These are phyloP conservation scores for Eimeria praecox DNA, from an alignment of 169 alveolate genomes.

Conservation along the genomic window DNA sequence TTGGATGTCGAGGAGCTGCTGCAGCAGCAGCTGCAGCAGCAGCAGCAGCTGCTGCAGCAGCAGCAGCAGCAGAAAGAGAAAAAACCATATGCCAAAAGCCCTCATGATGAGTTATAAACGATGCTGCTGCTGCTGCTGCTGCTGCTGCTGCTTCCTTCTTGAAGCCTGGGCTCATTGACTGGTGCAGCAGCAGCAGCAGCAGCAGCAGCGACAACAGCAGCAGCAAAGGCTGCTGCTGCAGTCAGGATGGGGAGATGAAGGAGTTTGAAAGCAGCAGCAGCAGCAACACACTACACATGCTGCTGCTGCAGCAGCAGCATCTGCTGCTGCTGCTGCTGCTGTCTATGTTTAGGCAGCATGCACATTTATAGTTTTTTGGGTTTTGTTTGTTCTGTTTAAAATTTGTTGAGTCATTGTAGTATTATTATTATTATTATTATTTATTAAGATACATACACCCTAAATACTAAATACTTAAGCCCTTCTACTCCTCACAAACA, in stretches of 20 bases:
- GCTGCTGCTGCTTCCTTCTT: not conserved
- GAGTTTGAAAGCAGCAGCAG: not conserved
- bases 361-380: not conserved
- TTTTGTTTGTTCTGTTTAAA: not conserved
- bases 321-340: not conserved
- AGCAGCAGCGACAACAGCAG: constrained; percentile 31
- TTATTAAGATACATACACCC: not conserved
- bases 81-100: not conserved
- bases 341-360: not conserved
- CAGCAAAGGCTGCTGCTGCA: not conserved
- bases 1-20: not conserved
- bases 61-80: constrained; percentile 18
- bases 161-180: not conserved
- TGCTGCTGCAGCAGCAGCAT: not conserved
- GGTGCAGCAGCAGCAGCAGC: constrained; percentile 13
- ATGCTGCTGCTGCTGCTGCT: constrained; percentile 17
- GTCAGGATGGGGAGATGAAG: no score
- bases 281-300: not conserved
- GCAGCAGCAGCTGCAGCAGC: constrained; percentile 43
- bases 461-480: not conserved
- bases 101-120: not conserved
- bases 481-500: not conserved
- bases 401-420: not conserved
- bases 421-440: not conserved
- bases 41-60: no score